phyloP scores from a whole-genome alignment of 23 red algal genomes.

The Gracilaria vermiculophylla region DNA sequence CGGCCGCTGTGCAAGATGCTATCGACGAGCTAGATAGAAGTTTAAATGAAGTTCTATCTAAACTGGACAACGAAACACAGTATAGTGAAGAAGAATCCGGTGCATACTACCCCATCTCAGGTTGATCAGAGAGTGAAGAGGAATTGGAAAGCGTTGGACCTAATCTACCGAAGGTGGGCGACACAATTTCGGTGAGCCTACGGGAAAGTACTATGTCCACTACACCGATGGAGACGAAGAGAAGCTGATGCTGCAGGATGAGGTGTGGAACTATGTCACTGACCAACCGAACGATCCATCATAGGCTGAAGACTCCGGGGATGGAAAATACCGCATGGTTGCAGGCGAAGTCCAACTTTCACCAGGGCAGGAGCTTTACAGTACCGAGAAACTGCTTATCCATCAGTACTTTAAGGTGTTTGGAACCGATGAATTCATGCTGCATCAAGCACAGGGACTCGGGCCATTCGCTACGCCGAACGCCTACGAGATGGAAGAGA shows the following conservation, averaged over 20 bases:
- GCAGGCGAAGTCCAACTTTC: neutral
- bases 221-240: conserved; percentile 32
- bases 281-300: too few relatives aligned
- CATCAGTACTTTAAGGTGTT: neutral
- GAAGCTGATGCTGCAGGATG: neutral
- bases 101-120: neutral
- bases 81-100: neutral
- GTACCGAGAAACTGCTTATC: neutral
- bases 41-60: neutral
- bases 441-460: conserved; percentile 12
- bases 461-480: neutral
- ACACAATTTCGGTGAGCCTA: neutral
- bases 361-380: conserved; percentile 2
- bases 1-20: conserved; percentile 8
- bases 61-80: neutral
- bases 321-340: neutral
- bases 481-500: conserved; percentile 19
- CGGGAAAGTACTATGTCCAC: neutral
- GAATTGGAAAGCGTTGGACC: too few relatives aligned
- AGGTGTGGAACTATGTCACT: neutral
- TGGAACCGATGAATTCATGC: conserved; percentile 8
- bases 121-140: neutral
- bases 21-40: neutral
- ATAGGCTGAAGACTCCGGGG: too few relatives aligned
- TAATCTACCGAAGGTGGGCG: neutral